Percentiles rank a stretch among this genome's conserved stretches.
Evolutionary conservation across 176 grass and related monocot genomes (phyloP).

Genomic region (Microstegium vimineum): DNA sequence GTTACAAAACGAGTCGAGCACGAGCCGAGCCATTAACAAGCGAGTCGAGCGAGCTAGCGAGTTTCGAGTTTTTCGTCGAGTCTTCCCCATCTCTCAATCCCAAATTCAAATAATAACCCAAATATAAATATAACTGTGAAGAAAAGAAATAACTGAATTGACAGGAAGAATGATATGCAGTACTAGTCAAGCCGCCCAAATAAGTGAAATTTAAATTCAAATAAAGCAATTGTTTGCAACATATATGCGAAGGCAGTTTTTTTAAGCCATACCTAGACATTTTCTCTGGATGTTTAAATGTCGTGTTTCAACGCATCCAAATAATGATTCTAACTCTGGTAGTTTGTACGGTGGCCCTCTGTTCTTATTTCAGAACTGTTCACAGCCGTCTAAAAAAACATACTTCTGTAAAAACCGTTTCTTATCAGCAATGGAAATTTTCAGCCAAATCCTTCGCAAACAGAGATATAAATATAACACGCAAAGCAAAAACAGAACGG

Average conservation of each 20-base stretch:
- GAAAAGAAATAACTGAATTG: background rate
- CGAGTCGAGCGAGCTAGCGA: too few relatives aligned
- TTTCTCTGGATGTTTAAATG: background rate
- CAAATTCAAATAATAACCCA: conserved; percentile 66
- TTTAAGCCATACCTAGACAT: background rate
- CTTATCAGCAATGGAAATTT: too few relatives aligned
- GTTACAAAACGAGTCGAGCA: too few relatives aligned
- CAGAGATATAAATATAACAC: too few relatives aligned
- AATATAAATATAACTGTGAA: conserved; percentile 37
- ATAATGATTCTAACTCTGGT: background rate
- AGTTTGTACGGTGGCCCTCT: too few relatives aligned
- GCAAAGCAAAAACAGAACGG: too few relatives aligned
- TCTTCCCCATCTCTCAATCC: conserved; percentile 94
- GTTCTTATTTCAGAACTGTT: too few relatives aligned
- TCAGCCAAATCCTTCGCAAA: too few relatives aligned
- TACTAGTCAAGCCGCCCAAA: background rate
- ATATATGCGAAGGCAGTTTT: background rate
- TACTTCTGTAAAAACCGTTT: too few relatives aligned
- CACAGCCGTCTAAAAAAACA: too few relatives aligned
- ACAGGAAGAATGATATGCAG: background rate
- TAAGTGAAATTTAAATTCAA: background rate
- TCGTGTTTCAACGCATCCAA: background rate
- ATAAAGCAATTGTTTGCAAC: background rate
- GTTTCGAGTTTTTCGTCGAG: too few relatives aligned
- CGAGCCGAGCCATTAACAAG: too few relatives aligned